phyloP scores from a whole-genome alignment of 108 stramenopile species.

The Cyclotella cryptica region DNA sequence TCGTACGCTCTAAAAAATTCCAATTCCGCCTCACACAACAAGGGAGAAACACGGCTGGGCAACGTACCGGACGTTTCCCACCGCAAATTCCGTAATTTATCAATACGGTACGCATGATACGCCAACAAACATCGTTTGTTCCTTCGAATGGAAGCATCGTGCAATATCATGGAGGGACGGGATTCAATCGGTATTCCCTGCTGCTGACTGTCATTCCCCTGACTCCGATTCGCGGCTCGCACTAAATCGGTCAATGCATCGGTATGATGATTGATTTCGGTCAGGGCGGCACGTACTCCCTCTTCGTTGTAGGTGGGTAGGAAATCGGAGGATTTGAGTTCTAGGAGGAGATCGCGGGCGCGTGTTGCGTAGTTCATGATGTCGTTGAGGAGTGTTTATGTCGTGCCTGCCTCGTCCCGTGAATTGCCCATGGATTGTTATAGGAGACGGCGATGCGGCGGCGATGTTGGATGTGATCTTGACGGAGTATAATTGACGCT shows the following conservation, averaged over 20 bases:
- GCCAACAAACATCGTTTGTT: constrained; percentile 95
- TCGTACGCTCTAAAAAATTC: constrained; percentile 84
- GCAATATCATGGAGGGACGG: constrained; percentile 83
- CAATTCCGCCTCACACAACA: constrained; percentile 63
- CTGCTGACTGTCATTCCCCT: neutral
- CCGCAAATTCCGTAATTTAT: constrained; percentile 58
- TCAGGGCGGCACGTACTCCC: constrained; percentile 60
- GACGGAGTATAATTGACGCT: too few species aligned
- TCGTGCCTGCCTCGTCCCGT: too few species aligned
- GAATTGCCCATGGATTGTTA: too few species aligned
- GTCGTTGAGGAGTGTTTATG: neutral
- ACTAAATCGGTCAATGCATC: constrained; percentile 67
- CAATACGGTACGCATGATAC: constrained; percentile 84
- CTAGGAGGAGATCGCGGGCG: constrained; percentile 89
- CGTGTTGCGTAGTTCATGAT: constrained; percentile 66
- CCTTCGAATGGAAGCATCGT: constrained; percentile 86
- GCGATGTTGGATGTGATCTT: too few species aligned
- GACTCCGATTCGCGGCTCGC: constrained; percentile 43
- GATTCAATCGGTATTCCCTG: constrained; percentile 53
- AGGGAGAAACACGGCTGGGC: constrained; percentile 50
- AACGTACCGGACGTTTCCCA: constrained; percentile 72
- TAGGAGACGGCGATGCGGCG: too few species aligned
- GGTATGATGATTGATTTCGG: constrained; percentile 68
- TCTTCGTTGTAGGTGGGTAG: constrained; percentile 94
- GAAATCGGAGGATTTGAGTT: constrained; percentile 89